Evolutionary conservation across 2,329 filamentous ascomycete genomes (phyloP).

Genomic region (Sclerotinia minor): DNA sequence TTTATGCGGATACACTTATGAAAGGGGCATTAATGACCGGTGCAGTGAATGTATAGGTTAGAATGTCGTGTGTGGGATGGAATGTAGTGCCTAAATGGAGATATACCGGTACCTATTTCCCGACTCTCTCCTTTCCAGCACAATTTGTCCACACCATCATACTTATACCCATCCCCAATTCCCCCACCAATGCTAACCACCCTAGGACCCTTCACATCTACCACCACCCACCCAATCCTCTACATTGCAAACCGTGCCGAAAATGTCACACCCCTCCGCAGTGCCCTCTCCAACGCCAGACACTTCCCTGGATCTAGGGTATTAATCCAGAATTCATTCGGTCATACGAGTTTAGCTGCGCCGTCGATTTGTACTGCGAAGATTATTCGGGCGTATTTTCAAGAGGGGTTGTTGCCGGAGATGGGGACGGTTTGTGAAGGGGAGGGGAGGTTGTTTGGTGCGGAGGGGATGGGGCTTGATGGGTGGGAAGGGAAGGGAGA

Average conservation of each 20-base stretch:
- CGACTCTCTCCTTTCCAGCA: too few relatives aligned
- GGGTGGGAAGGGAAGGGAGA: rapidly evolving
- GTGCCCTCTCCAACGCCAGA: slow-evolving; percentile 40
- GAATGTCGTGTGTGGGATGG: slow-evolving; percentile 42
- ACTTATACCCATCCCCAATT: neutral
- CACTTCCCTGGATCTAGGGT: slow-evolving; percentile 50
- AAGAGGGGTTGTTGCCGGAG: neutral
- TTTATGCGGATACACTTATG: slow-evolving; percentile 33
- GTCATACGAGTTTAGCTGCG: slow-evolving; percentile 32
- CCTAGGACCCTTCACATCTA: slow-evolving; percentile 40
- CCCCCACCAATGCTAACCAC: neutral
- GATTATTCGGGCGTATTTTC: neutral
- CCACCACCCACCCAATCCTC: slow-evolving; percentile 43
- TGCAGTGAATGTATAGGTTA: slow-evolving; percentile 43
- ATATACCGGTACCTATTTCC: slow-evolving; percentile 30
- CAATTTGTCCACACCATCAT: too few relatives aligned
- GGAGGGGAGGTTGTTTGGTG: neutral
- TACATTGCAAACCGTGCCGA: slow-evolving; percentile 44
- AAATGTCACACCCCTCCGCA: slow-evolving; percentile 42
- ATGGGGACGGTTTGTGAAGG: neutral
- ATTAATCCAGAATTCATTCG: slow-evolving; percentile 52
- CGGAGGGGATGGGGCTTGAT: neutral
- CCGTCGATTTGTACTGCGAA: neutral
- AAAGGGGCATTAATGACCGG: too few relatives aligned
- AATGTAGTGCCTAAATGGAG: slow-evolving; percentile 40